Conservation (phyloP, 306 rosid genomes). For the Gillenia trifoliata region DNA sequence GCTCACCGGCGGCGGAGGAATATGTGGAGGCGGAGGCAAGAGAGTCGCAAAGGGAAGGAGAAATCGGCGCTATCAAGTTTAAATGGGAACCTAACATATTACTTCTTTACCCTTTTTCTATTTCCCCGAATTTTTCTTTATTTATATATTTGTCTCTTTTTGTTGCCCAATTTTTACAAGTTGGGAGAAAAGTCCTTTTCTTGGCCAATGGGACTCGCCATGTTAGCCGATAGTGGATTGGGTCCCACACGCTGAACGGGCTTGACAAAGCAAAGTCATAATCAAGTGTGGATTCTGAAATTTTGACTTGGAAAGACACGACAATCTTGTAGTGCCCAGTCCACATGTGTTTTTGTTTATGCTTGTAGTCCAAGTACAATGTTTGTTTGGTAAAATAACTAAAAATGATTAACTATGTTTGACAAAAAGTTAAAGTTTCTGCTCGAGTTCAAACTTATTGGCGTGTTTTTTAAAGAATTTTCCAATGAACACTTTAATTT, state of each 20-base stretch:
- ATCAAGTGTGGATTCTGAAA: background rate
- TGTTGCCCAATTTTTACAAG: background rate
- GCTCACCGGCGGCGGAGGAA: conserved; percentile 44
- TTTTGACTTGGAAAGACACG: background rate
- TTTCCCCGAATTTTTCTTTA: background rate
- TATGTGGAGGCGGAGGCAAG: conserved; percentile 32
- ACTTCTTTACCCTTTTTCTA: background rate
- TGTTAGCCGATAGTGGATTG: background rate
- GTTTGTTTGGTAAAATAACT: too few species aligned
- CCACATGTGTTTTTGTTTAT: background rate
- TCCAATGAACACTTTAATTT: too few species aligned
- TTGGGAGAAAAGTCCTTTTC: background rate
- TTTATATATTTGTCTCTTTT: background rate
- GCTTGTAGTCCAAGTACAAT: background rate
- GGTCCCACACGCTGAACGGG: conserved; percentile 4
- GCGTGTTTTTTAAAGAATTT: too few species aligned
- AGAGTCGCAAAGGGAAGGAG: conserved; percentile 49
- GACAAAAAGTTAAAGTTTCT: background rate
- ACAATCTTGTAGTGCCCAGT: background rate
- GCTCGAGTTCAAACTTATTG: too few species aligned
- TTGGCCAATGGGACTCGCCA: background rate
- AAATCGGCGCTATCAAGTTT: conserved; percentile 41
- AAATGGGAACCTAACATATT: conserved; percentile 23
- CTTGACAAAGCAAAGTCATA: background rate
- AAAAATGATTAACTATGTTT: too few species aligned